Evolutionary conservation across 2,329 filamentous ascomycete species (phyloP), one percentile per base, ranked within the genome.

Genomic region (Aureobasidium sp.): DNA sequence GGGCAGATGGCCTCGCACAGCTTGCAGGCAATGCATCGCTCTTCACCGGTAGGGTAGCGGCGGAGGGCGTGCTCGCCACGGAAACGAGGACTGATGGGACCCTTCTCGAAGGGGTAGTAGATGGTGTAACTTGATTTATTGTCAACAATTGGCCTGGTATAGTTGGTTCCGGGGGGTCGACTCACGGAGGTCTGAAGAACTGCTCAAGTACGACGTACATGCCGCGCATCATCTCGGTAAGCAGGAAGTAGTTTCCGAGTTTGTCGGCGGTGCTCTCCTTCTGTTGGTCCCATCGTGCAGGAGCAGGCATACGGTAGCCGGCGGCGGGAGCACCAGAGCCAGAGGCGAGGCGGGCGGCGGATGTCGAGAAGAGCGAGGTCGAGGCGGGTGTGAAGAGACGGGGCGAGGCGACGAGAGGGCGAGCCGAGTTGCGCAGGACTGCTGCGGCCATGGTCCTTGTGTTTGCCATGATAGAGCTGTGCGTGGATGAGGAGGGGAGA

Each of bases 1-100:
- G 94, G 94, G 84, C 94, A 99, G 73, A 97, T 89, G 70, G 94
- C 94, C 80, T 99, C 94, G 80, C 94, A 99, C 63, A 99, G 87
- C 83, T 99, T 99, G 89, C 94, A 99, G 69, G 94, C 94, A 78
- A 99, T 99, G 82, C 94, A 99, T 70, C 94, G 89, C 81, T 99
- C 94, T 80, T 99, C 94, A 68, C 94, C 94, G 3, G 93, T 95
- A 34, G 94, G 94, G 77, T 99, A 99, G 72, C 94, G 86, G 76
- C 94, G 87, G 66, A 99, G 84, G 68, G 94, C 94, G 80, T 99
- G 94, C 78, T 99, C 94, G 75, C 94, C 94, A 77, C 94, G 90
- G 86, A 99, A 99, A 69, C 94, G 89, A 64, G 94, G 94, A 39
- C 92, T 97, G 75, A 99, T 97, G 64, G 94, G 94, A 51, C 94